Percentiles rank a stretch among this genome's conserved stretches.
These are phyloP conservation scores for Rhizopogon vesiculosus DNA, from an alignment of 768 basidiomycete species.

Conservation along the genomic window DNA sequence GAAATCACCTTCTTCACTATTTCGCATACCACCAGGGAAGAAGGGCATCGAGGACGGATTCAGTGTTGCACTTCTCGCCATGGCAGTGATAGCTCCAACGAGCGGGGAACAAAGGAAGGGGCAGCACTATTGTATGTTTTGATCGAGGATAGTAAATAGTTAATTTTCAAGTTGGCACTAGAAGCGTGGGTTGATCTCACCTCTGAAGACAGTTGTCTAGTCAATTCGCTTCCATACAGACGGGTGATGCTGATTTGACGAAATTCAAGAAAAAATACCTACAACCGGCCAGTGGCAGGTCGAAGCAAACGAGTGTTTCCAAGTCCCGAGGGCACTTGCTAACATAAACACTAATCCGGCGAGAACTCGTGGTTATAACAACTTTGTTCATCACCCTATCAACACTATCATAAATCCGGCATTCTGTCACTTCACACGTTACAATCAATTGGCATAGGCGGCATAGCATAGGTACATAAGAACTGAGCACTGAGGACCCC, in stretches of 20 bases:
- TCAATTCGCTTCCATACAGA: conserved; percentile 27
- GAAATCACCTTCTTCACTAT: conserved; percentile 52
- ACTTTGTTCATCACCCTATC: too few relatives aligned
- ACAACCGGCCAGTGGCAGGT: conserved; percentile 2
- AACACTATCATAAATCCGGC: too few relatives aligned
- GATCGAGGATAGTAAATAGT: too few relatives aligned
- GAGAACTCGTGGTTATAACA: too few relatives aligned
- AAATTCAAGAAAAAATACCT: not conserved
- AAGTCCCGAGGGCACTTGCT: not conserved
- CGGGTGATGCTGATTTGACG: not conserved
- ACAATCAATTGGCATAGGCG: too few relatives aligned
- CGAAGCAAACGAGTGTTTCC: conserved; percentile 12
- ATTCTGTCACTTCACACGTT: not conserved
- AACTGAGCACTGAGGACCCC: too few relatives aligned
- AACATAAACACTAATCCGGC: too few relatives aligned
- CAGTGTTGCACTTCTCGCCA: conserved; percentile 73
- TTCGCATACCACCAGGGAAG: conserved; percentile 63
- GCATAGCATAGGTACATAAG: not conserved
- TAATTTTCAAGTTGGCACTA: not conserved
- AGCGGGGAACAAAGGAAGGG: conserved; percentile 15
- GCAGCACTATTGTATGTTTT: conserved; percentile 8
- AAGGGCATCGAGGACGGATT: conserved; percentile 84
- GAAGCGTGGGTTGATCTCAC: conserved; percentile 14
- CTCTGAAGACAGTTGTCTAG: conserved; percentile 6
- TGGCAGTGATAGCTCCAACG: conserved; percentile 29